These are phyloP conservation scores for Isatis lusitanica DNA, from an alignment of 441 rosid genomes.

Conservation along the genomic window DNA sequence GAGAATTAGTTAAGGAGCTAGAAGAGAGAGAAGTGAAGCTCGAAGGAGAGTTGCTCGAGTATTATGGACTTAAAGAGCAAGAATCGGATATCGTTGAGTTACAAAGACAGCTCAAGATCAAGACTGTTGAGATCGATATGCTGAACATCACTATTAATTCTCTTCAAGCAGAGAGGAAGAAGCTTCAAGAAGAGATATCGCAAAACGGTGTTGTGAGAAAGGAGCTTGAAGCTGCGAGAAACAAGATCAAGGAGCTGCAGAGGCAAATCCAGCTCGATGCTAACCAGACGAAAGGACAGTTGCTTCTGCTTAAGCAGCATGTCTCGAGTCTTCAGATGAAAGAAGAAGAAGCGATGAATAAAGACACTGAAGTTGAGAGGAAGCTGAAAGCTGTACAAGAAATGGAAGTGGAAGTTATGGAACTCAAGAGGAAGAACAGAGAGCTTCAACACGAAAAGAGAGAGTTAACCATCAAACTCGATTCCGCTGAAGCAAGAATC, in stretches of 20 bases:
- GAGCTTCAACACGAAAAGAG: conserved; percentile 97
- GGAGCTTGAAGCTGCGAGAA: conserved; percentile 78
- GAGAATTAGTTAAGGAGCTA: conserved; percentile 69
- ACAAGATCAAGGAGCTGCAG: conserved; percentile 84
- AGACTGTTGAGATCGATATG: conserved; percentile 91
- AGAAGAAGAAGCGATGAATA: conserved; percentile 80
- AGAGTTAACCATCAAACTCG: conserved; percentile 73
- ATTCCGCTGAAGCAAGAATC: conserved; percentile 78
- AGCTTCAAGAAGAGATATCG: conserved; percentile 76
- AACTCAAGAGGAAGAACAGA: conserved; percentile 86
- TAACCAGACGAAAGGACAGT: conserved; percentile 89
- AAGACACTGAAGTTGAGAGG: conserved; percentile 66
- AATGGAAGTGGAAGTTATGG: conserved; percentile 80
- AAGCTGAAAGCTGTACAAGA: conserved; percentile 73
- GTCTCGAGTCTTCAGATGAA: conserved; percentile 78
- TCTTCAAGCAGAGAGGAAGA: conserved; percentile 81
- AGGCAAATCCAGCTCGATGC: conserved; percentile 92
- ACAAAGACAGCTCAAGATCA: conserved; percentile 89
- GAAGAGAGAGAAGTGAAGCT: conserved; percentile 95
- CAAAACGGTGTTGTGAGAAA: conserved; percentile 51
- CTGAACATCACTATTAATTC: conserved; percentile 82
- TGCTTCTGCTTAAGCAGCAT: conserved; percentile 86
- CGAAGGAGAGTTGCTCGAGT: conserved; percentile 89
- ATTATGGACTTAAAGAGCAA: conserved; percentile 89
- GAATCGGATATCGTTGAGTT: conserved; percentile 70